phyloP scores from a whole-genome alignment of 1,284 basidiomycete species.

The Fomitiporia mediterranea region DNA sequence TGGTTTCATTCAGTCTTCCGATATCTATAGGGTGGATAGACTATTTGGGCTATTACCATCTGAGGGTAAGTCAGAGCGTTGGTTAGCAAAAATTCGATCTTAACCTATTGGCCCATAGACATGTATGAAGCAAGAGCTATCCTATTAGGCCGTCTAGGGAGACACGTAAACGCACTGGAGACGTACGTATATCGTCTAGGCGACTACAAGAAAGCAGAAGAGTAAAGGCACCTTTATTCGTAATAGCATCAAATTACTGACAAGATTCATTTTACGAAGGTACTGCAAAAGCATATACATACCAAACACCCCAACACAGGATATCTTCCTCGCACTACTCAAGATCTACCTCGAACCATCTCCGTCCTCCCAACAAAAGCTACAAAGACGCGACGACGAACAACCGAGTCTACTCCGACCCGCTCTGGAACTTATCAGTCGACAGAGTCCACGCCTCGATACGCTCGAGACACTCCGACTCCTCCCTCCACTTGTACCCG shows the following conservation, averaged over 20 bases:
- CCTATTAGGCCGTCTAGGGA: constrained; percentile 82
- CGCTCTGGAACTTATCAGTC: constrained; percentile 79
- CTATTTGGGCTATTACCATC: constrained; percentile 73
- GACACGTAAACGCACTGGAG: constrained; percentile 89
- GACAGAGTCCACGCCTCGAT: constrained; percentile 80
- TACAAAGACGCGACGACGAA: no score
- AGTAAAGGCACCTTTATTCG: constrained; percentile 42
- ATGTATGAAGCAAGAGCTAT: constrained; percentile 87
- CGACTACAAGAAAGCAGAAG: constrained; percentile 83
- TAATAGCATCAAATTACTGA: neutral
- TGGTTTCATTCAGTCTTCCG: constrained; percentile 69
- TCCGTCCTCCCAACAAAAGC: constrained; percentile 19
- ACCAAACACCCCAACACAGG: constrained; percentile 49
- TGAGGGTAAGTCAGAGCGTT: constrained; percentile 50
- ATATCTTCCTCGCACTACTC: constrained; percentile 82
- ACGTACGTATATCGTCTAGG: constrained; percentile 86
- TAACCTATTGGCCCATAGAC: constrained; percentile 39
- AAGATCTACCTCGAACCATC: constrained; percentile 83
- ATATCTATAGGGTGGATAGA: constrained; percentile 73
- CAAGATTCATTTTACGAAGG: constrained; percentile 36
- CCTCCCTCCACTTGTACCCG: constrained; percentile 82
- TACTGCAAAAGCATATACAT: constrained; percentile 83
- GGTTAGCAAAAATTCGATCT: neutral
- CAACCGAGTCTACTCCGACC: constrained; percentile 65
- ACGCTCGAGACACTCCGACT: constrained; percentile 77